Percentiles rank a stretch among this genome's conserved stretches.
Evolutionary conservation across 2,329 filamentous ascomycete genomes (phyloP).

Genomic region (Diplodia intermedia): DNA sequence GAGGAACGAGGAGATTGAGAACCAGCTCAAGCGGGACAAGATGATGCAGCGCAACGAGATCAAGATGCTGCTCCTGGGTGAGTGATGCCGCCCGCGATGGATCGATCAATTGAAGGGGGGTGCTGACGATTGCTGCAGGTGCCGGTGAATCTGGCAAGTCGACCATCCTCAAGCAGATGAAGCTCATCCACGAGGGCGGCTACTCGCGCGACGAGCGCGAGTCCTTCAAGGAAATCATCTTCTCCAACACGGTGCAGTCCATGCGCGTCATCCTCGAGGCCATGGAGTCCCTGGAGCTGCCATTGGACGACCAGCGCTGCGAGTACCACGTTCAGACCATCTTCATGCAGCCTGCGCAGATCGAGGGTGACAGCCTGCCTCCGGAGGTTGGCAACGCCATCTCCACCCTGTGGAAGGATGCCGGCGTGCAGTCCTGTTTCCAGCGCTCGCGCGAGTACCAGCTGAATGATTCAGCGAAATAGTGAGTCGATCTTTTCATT

Average conservation of each 20-base stretch:
- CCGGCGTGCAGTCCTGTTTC: slow-evolving; percentile 92
- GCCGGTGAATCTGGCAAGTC: slow-evolving; percentile 98
- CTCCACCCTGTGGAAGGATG: slow-evolving; percentile 90
- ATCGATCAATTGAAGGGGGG: slow-evolving; percentile 22
- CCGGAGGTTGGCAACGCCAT: slow-evolving; percentile 93
- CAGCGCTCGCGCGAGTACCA: slow-evolving; percentile 95
- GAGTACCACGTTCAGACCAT: slow-evolving; percentile 98
- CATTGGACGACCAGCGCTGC: slow-evolving; percentile 87
- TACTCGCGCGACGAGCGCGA: slow-evolving; percentile 89
- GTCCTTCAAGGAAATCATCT: slow-evolving; percentile 75
- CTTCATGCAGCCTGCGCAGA: slow-evolving; percentile 97
- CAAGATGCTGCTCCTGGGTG: slow-evolving; percentile 99
- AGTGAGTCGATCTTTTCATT: slow-evolving; percentile 65
- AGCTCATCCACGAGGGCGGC: slow-evolving; percentile 98
- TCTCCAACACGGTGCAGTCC: slow-evolving; percentile 73
- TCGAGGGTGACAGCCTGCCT: slow-evolving; percentile 92
- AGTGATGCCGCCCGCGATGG: slow-evolving; percentile 48
- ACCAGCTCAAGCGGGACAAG: slow-evolving; percentile 97
- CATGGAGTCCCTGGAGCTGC: slow-evolving; percentile 75
- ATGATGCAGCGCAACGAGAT: slow-evolving; percentile 99
- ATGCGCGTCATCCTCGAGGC: slow-evolving; percentile 75
- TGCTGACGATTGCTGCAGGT: slow-evolving; percentile 59
- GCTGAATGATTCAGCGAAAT: slow-evolving; percentile 94
- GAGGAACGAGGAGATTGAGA: slow-evolving; percentile 99
- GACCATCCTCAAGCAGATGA: slow-evolving; percentile 96